A percentile compares a stretch with the other conserved stretches of the same genome.
phyloP scores from a whole-genome alignment of 352 stramenopile species.

The Pythium guiyangense region DNA sequence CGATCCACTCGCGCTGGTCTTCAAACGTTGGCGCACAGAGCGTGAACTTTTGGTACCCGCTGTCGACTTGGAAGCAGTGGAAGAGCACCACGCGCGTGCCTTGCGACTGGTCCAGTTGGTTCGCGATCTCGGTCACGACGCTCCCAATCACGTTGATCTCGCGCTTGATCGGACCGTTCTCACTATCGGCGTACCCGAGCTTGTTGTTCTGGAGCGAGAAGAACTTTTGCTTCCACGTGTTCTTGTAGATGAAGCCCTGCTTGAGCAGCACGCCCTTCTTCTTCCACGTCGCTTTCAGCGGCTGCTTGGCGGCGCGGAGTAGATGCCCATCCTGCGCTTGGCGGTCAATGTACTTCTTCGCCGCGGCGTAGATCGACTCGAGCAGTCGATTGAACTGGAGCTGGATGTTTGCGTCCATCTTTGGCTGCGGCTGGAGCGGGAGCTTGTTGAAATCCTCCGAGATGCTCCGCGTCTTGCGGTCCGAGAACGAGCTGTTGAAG shows the following conservation, averaged over 20 bases:
- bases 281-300: constrained; percentile 82
- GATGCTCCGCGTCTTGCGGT: constrained; percentile 68
- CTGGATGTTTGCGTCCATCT: constrained; percentile 86
- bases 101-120: constrained; percentile 87
- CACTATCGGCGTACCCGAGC: constrained; percentile 70
- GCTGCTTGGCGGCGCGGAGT: constrained; percentile 44
- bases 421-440: constrained; percentile 48
- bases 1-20: constrained; percentile 87
- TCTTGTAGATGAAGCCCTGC: constrained; percentile 89
- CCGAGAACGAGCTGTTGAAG: constrained; percentile 26
- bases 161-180: constrained; percentile 80
- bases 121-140: constrained; percentile 73
- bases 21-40: constrained; percentile 83
- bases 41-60: constrained; percentile 78
- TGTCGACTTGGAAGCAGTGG: constrained; percentile 85
- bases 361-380: constrained; percentile 81
- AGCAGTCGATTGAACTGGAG: constrained; percentile 77
- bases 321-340: constrained; percentile 59
- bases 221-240: constrained; percentile 86
- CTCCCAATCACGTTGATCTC: constrained; percentile 87
- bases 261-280: constrained; percentile 87
- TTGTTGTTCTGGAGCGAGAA: constrained; percentile 89
- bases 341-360: constrained; percentile 82
- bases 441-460: constrained; percentile 76
- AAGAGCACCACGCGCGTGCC: constrained; percentile 80